Evolutionary conservation across 257 asterid genomes (phyloP), one percentile per base, ranked within the genome.

Genomic region (Rubia yunnanensis): DNA sequence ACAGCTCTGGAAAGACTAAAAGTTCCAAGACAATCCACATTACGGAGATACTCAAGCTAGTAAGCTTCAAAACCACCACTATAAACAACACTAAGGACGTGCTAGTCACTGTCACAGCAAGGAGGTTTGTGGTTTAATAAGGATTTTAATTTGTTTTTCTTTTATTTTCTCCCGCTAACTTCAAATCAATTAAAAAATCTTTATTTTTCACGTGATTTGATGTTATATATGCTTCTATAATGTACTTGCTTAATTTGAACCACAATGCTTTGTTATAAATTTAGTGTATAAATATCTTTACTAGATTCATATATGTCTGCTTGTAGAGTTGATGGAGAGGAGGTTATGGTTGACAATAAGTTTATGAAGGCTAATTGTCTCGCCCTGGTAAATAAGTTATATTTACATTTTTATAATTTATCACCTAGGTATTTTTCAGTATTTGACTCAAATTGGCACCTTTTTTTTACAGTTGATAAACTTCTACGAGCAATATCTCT

Each of bases 361-460:
- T 89, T 80, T 75, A 82, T 92, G 76, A 92, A 87, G 81, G 85
- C 86, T 49, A 76, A 89, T 70, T 70, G 87, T 76, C 98, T 96
- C 1, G 84, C 77, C 63, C 73, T 92, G 85, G 98, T 82, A 81
- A 81, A 85, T 68, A 7, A 41, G 55, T 36, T 8, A 9, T 60
- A 53, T 56, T 34, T 31, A 61, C 56, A 14, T 39, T 24, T 41
- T 65, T 1, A 46, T n/a, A n/a, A 58, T 55, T 23, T 44, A 31
- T 30, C 32, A 14, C 20, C 36, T 0, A 13, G 18, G 3, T 9
- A 26, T 64, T 3, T 63, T 57, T 59, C 7, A 30, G 36, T 22
- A 30, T 44, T 62, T 57, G 44, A 53, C 64, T 31, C 30, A 64
- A 34, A 11, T 57, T 60, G 10, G 31, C 53, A 60, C 31, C 10